Conservation (phyloP, 139 green algal genomes). For the Chlamydomonas urium region DNA sequence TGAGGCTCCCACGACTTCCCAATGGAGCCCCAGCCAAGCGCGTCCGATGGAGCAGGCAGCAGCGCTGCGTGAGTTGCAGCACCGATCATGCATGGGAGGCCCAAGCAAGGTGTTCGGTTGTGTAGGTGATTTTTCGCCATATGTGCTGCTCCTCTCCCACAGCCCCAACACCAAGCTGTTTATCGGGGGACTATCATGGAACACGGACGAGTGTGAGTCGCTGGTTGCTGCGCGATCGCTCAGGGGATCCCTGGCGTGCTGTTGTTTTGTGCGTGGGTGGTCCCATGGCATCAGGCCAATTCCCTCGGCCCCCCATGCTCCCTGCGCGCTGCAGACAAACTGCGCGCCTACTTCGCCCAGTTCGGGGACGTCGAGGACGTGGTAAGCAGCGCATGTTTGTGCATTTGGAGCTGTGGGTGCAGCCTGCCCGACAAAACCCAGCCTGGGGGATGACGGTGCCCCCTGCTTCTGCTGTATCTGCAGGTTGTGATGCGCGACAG, state of each 20-base stretch:
- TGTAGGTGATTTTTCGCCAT: too few relatives aligned
- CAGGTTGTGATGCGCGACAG: constrained; percentile 80
- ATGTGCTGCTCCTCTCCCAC: not conserved
- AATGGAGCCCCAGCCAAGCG: too few relatives aligned
- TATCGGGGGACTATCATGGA: constrained; percentile 7
- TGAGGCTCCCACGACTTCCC: too few relatives aligned
- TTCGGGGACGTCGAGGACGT: constrained; percentile 70
- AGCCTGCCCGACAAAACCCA: not conserved
- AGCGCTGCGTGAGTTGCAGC: too few relatives aligned
- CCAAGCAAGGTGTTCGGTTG: too few relatives aligned
- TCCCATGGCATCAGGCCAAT: not conserved
- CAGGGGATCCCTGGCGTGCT: not conserved
- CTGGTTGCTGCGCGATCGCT: not conserved
- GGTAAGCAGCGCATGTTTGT: constrained; percentile 11
- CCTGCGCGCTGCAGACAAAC: constrained; percentile 51
- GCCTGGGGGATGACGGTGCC: not conserved
- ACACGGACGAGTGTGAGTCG: constrained; percentile 4
- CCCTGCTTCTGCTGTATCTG: not conserved
- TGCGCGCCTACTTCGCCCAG: constrained; percentile 59
- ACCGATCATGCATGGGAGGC: too few relatives aligned
- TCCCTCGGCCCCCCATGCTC: not conserved
- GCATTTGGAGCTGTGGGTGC: not conserved
- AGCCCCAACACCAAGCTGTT: constrained; percentile 4
- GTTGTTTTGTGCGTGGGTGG: not conserved
- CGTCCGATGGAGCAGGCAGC: too few relatives aligned